A percentile compares a stretch with the other conserved stretches of the same genome.
Evolutionary conservation across 768 basidiomycete genomes (phyloP).

Genomic region (Harrya chromipes): DNA sequence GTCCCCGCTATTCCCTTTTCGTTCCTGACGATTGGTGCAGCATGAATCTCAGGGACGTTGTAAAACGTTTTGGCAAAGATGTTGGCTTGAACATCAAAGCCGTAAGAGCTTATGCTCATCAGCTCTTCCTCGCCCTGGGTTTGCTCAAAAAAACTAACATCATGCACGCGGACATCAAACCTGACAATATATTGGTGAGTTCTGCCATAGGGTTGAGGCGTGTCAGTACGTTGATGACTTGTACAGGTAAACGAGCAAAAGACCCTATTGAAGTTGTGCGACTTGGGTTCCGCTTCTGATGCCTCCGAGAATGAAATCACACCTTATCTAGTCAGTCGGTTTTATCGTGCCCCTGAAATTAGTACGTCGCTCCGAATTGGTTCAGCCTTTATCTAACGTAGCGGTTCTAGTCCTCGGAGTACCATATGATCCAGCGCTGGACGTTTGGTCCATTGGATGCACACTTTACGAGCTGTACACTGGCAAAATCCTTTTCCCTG

Average conservation of each 20-base stretch:
- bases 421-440: slow-evolving; percentile 91
- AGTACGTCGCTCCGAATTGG: slow-evolving; percentile 52
- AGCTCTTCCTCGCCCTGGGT: slow-evolving; percentile 86
- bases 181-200: slow-evolving; percentile 92
- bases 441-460: slow-evolving; percentile 97
- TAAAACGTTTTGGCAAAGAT: slow-evolving; percentile 98
- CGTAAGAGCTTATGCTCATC: slow-evolving; percentile 98
- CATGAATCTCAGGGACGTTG: slow-evolving; percentile 97
- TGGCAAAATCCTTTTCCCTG: slow-evolving; percentile 96
- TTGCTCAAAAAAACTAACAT: slow-evolving; percentile 86
- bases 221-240: slow-evolving; percentile 15
- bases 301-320: slow-evolving; percentile 95
- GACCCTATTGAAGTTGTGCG: slow-evolving; percentile 90
- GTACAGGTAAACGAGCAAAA: slow-evolving; percentile 90
- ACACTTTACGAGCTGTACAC: slow-evolving; percentile 96
- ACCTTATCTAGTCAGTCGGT: slow-evolving; percentile 94
- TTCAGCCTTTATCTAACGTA: slow-evolving; percentile 14
- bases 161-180: slow-evolving; percentile 99
- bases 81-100: slow-evolving; percentile 94
- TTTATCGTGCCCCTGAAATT: slow-evolving; percentile 98
- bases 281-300: slow-evolving; percentile 96
- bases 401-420: slow-evolving; percentile 75
- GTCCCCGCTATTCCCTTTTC: slow-evolving; percentile 2
- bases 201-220: slow-evolving; percentile 1
- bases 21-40: slow-evolving; percentile 38